Base-by-base conservation (phyloP, 768 basidiomycete genomes). In the Russula abietina region DNA sequence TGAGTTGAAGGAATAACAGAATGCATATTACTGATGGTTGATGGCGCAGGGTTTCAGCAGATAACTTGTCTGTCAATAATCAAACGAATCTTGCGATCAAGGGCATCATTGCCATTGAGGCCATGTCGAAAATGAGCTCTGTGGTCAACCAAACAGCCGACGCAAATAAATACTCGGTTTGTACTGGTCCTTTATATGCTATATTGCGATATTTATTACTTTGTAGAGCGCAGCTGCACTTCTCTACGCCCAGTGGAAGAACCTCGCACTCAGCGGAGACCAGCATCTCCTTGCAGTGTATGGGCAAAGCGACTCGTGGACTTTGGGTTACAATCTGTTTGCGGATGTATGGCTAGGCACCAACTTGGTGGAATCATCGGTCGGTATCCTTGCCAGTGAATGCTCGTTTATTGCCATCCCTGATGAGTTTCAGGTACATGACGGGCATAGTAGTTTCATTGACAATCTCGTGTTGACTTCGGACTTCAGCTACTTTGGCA, bases 311-410 rank as follows among this genome's bases (percentile, higher is more conserved):
- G 52, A 16, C 51, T 81, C 80, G 62, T 86, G 84, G 84, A 81
- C 82, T 4, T 68, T 85, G 30, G 73, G 81, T 17, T 87, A 88
- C 73, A 87, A 87, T 73, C 68, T 88, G 55, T 86, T 78, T 60
- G 82, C 78, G 11, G 86, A 87, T 69, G 81, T 78, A 69, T 73
- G 87, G 45, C 72, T 87, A 54, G 78, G 78, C 38, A 76, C 82
- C 24, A 77, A 80, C 52, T 71, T 87, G 17, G 82, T 87, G 73
- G 67, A 67, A 14, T 55, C 59, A 62, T 55, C 65, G 28, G 64
- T 61, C 17, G 7, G 68, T 62, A n/a, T 63, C 43, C 7, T 22
- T 36, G n/a, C n/a, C n/a, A n/a, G n/a, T n/a, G 22, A 32, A 39
- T 45, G 26, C 24, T 39, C 4, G 14, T 22, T 43, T 46, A 10